Percentiles rank a stretch among this genome's conserved stretches.
phyloP scores from a whole-genome alignment of 2,329 filamentous ascomycete species.

The Sporothrix protearum region DNA sequence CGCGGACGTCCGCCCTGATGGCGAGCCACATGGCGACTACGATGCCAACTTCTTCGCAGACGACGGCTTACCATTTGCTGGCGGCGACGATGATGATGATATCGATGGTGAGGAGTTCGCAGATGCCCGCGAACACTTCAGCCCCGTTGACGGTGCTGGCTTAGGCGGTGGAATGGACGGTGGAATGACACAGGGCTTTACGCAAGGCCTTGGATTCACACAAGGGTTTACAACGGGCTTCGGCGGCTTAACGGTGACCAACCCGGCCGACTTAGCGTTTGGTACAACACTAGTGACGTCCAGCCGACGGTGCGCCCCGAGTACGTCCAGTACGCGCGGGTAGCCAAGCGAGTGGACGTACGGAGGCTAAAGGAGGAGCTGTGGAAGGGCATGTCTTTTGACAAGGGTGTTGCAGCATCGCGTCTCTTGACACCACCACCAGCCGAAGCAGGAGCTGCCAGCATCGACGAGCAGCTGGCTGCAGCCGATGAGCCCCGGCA shows the following conservation, averaged over 20 bases:
- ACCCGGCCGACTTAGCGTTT: constrained; percentile 49
- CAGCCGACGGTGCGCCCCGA: constrained; percentile 61
- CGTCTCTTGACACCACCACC: constrained; percentile 28
- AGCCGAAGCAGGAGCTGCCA: background rate
- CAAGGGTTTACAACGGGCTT: constrained; percentile 42
- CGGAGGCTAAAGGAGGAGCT: constrained; percentile 65
- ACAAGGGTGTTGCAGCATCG: constrained; percentile 42
- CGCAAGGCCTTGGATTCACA: constrained; percentile 32
- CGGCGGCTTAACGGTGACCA: constrained; percentile 45
- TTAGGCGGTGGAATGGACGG: constrained; percentile 29
- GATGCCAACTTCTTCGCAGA: constrained; percentile 98
- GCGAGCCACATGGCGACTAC: constrained; percentile 70
- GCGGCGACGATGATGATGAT: constrained; percentile 61
- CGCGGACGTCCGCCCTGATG: constrained; percentile 45
- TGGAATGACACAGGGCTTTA: constrained; percentile 41
- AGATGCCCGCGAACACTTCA: constrained; percentile 76
- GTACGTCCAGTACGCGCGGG: constrained; percentile 66
- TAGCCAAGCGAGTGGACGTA: constrained; percentile 69
- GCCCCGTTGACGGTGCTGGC: constrained; percentile 52
- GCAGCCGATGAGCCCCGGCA: constrained; percentile 1
- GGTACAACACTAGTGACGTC: constrained; percentile 66
- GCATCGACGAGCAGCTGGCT: constrained; percentile 25
- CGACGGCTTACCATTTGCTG: constrained; percentile 67
- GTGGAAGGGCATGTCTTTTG: constrained; percentile 63
- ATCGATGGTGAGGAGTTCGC: constrained; percentile 65